phyloP scores from a whole-genome alignment of 2,329 filamentous ascomycete genomes.

The Penicillium aurantiogriseum region DNA sequence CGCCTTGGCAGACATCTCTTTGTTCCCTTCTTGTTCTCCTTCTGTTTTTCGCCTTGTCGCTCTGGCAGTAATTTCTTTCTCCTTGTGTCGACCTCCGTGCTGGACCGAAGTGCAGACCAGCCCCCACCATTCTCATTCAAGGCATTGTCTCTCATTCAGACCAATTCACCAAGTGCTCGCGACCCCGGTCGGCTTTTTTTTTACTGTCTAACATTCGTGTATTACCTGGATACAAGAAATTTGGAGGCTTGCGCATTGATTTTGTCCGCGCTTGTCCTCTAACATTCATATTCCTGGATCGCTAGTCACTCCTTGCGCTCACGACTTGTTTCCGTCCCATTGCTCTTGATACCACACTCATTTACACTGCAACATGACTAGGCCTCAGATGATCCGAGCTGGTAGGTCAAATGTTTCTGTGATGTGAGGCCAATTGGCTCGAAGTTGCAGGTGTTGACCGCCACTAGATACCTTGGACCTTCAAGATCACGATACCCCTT shows the following conservation, averaged over 20 bases:
- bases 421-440: background rate
- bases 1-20: constrained; percentile 5
- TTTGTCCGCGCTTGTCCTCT: constrained; percentile 6
- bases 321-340: constrained; percentile 13
- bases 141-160: constrained; percentile 27
- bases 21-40: constrained; percentile 16
- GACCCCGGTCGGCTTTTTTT: constrained; percentile 4
- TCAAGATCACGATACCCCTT: constrained; percentile 77
- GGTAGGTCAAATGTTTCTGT: constrained; percentile 33
- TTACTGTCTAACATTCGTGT: background rate
- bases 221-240: background rate
- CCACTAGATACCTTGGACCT: constrained; percentile 86
- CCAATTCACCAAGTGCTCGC: constrained; percentile 8
- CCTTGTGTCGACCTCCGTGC: constrained; percentile 16
- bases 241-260: constrained; percentile 4
- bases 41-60: constrained; percentile 22
- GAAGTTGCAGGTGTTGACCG: constrained; percentile 11
- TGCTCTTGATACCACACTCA: constrained; percentile 16
- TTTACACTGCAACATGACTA: constrained; percentile 35
- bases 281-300: constrained; percentile 17
- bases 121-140: constrained; percentile 18
- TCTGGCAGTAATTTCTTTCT: constrained; percentile 33
- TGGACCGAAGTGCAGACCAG: constrained; percentile 22
- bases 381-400: constrained; percentile 48
- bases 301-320: constrained; percentile 22